phyloP scores from a whole-genome alignment of 805 yeast species.

The Pichia manshurica region DNA sequence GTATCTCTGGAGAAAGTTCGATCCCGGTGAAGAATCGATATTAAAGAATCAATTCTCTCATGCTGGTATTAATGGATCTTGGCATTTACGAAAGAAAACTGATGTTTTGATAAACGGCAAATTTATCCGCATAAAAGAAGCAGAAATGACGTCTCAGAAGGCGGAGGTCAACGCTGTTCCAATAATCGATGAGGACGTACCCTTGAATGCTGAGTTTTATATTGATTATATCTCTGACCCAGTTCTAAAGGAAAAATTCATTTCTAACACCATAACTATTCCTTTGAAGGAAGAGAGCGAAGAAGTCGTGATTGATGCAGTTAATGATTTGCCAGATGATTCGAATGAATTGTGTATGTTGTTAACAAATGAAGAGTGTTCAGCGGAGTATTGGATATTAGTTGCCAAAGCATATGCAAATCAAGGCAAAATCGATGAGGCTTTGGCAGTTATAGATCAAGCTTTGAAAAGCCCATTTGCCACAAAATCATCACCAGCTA shows the following conservation, averaged over 20 bases:
- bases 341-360: conserved; percentile 75
- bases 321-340: conserved; percentile 83
- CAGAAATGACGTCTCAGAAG: conserved; percentile 7
- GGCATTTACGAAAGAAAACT: too few species aligned
- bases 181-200: conserved; percentile 14
- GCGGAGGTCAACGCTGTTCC: neutral
- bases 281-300: conserved; percentile 75
- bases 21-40: too few species aligned
- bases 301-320: conserved; percentile 77
- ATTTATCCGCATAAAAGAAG: neutral
- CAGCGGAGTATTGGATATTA: conserved; percentile 73
- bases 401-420: conserved; percentile 78
- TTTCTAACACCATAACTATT: conserved; percentile 36
- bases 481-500: conserved; percentile 30
- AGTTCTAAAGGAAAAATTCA: conserved; percentile 20
- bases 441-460: conserved; percentile 54
- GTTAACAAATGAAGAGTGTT: conserved; percentile 74
- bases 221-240: conserved; percentile 18
- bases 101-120: neutral
- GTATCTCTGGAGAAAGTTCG: too few species aligned
- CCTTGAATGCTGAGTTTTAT: conserved; percentile 26
- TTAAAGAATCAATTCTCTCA: too few species aligned
- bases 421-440: conserved; percentile 51
- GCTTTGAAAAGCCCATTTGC: conserved; percentile 42
- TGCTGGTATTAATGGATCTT: too few species aligned